Base-by-base conservation (phyloP, 345 rosid species). In the Eucalyptus dawsonii region DNA sequence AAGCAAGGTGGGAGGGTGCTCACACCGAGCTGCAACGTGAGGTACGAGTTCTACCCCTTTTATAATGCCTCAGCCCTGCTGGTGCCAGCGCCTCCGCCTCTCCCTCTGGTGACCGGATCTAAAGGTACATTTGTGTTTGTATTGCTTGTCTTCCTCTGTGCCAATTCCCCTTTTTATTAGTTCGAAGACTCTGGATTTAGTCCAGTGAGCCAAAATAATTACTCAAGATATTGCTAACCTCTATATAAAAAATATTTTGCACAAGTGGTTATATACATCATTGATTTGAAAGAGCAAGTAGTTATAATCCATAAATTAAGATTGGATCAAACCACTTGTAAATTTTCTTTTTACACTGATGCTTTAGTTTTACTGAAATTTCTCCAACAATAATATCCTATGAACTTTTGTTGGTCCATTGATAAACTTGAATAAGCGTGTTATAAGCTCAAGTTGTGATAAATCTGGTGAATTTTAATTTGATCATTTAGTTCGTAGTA, bases 61-160 rank as follows among this genome's bases (percentile, higher is more conserved):
- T 44, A 44, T 44, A 44, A 44, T 8, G 3, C 47, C 47, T 44
- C 47, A 2, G 10, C 47, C 47, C 47, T 44, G 10, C 47, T 2
- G 47, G 47, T 8, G 45, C 0, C 53, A 1, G 17, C 3, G 53
- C 53, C 9, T 49, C 29, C 29, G 29, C 65, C 65, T 58, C 50
- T 47, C 1, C 4, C 49, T 45, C 62, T 2, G 8, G 2, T 11
- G 31, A 27, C 16, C 16, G 1, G 1, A 60, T 0, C 15, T 3
- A 27, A 11, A 60, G 31, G 31, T 60, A 27, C 0, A 12, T 60
- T 60, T 60, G 31, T 60, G 31, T 60, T 27, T 62, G 72, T 29
- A 0, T 62, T 62, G 72, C 34, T 29, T 25, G 34, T 62, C 72
- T 25, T 62, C 34, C 1, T 29, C 34, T 0, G 5, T 62, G 72